phyloP scores from a whole-genome alignment of 2,329 filamentous ascomycete species.

The Colletotrichum lentis region DNA sequence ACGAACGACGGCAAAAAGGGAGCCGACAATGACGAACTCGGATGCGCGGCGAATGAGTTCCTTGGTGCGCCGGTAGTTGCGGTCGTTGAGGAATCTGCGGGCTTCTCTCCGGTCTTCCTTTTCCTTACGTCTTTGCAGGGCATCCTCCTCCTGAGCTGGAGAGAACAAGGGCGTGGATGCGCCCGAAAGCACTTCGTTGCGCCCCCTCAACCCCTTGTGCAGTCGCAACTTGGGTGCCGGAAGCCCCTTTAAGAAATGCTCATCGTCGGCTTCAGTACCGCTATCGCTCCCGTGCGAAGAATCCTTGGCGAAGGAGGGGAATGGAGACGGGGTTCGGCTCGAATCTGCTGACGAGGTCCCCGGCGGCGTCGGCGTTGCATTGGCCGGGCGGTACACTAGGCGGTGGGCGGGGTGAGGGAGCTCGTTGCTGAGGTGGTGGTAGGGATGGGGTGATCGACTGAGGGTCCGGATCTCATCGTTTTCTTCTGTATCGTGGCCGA shows the following conservation, averaged over 20 bases:
- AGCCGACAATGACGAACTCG: constrained; percentile 61
- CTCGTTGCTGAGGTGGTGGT: constrained; percentile 67
- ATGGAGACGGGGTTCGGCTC: constrained; percentile 39
- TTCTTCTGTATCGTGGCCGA: constrained; percentile 48
- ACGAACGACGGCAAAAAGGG: constrained; percentile 58
- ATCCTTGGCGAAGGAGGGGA: constrained; percentile 55
- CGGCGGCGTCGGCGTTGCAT: constrained; percentile 26
- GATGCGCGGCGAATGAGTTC: constrained; percentile 61
- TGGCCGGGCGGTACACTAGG: constrained; percentile 39
- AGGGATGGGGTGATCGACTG: constrained; percentile 73
- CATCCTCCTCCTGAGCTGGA: constrained; percentile 54
- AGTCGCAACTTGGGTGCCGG: constrained; percentile 78
- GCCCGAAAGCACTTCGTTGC: constrained; percentile 63
- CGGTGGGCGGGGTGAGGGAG: constrained; percentile 60
- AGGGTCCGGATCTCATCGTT: constrained; percentile 56
- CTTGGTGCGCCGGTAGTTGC: constrained; percentile 54
- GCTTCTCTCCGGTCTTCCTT: constrained; percentile 20
- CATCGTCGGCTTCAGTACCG: constrained; percentile 94
- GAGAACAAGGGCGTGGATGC: constrained; percentile 64
- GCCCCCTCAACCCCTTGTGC: constrained; percentile 79
- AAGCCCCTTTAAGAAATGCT: constrained; percentile 84
- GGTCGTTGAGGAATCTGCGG: constrained; percentile 39
- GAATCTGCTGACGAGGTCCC: constrained; percentile 39
- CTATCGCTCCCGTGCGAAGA: constrained; percentile 80
- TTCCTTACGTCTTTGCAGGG: constrained; percentile 25